Percentiles rank a stretch among this genome's conserved stretches.
Conservation (phyloP, 192 early-diverging fungal genomes). For the Allomyces macrogynus region DNA sequence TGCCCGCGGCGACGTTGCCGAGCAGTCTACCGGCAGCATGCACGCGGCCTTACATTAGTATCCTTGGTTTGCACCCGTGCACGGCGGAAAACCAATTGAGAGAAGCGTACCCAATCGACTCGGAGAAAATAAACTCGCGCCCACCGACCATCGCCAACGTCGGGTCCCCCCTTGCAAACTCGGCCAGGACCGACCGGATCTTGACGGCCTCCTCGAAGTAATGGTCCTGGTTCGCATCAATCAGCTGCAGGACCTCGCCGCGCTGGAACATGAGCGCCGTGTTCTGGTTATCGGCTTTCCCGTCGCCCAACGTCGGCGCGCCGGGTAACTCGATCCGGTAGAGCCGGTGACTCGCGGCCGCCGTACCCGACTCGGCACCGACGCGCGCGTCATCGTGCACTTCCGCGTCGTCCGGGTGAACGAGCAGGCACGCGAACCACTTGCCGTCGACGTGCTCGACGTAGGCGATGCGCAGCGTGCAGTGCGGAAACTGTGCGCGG, state of each 20-base stretch:
- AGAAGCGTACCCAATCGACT: slow-evolving; percentile 36
- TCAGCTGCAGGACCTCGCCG: slow-evolving; percentile 67
- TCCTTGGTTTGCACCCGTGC: no score
- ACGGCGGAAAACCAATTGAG: no score
- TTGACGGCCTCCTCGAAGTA: slow-evolving; percentile 77
- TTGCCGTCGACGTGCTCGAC: not conserved
- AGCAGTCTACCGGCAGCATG: slow-evolving; percentile 15
- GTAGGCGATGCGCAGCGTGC: not conserved
- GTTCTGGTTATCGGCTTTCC: slow-evolving; percentile 81
- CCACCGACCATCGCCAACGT: slow-evolving; percentile 71
- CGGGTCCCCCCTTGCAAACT: slow-evolving; percentile 60
- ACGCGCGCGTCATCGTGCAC: no score
- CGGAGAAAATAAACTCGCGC: slow-evolving; percentile 69
- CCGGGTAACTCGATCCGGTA: slow-evolving; percentile 60
- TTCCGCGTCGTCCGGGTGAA: no score
- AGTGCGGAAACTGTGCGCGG: not conserved
- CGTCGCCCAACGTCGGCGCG: slow-evolving; percentile 74
- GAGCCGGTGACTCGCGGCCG: slow-evolving; percentile 21
- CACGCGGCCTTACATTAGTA: no score
- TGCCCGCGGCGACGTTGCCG: slow-evolving; percentile 72
- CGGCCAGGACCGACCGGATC: slow-evolving; percentile 62
- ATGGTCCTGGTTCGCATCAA: slow-evolving; percentile 84
- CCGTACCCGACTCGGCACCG: no score
- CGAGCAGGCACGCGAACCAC: no score
- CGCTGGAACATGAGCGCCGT: slow-evolving; percentile 66